Conservation (phyloP, 805 yeast genomes). For the Suhomyces sp. region DNA sequence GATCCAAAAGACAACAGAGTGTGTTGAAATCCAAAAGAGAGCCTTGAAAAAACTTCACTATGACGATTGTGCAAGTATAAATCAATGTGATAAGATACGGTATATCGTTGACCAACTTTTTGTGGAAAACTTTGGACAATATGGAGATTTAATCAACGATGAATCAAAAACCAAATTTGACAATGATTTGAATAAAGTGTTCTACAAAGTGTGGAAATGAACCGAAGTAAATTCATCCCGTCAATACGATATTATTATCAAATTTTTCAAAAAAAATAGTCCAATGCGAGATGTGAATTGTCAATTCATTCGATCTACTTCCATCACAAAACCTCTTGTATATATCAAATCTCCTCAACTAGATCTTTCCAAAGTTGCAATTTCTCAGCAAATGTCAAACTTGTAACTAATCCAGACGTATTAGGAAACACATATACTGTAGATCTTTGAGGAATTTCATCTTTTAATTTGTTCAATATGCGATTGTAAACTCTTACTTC, state of each 20-base stretch:
- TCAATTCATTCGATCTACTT: too few species aligned
- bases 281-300: background rate
- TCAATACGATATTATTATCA: too few species aligned
- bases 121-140: conserved; percentile 37
- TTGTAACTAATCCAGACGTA: conserved; percentile 69
- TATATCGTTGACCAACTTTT: conserved; percentile 36
- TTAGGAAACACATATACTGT: conserved; percentile 62
- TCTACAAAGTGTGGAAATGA: conserved; percentile 34
- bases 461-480: conserved; percentile 17
- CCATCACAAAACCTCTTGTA: too few species aligned
- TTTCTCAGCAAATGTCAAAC: conserved; percentile 45
- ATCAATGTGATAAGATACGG: conserved; percentile 39
- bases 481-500: conserved; percentile 6
- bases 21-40: conserved; percentile 34
- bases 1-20: conserved; percentile 24
- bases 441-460: conserved; percentile 16
- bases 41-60: conserved; percentile 37
- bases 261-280: background rate
- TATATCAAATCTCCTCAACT: conserved; percentile 18
- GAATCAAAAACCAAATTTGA: conserved; percentile 27
- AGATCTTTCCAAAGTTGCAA: conserved; percentile 49
- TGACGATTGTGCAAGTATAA: conserved; percentile 33
- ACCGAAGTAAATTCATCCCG: too few species aligned
- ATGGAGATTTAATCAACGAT: conserved; percentile 30
- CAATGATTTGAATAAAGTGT: conserved; percentile 29